Percentiles rank a stretch among this genome's conserved stretches.
Evolutionary conservation across 2,329 filamentous ascomycete genomes (phyloP).

Genomic region (Fusarium aywerte): DNA sequence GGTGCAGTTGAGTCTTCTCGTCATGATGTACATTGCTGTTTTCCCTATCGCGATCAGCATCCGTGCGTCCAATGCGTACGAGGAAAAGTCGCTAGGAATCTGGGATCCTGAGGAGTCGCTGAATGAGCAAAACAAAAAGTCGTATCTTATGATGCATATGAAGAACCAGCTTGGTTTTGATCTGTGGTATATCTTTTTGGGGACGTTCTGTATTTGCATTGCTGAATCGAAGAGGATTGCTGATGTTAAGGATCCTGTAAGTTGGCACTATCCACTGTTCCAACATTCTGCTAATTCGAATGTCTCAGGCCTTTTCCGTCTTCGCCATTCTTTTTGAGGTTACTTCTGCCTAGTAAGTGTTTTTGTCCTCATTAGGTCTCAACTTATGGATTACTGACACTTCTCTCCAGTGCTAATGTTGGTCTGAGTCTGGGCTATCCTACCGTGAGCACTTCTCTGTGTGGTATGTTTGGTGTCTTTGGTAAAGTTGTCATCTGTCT

Average conservation of each 20-base stretch:
- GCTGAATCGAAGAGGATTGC: slow-evolving; percentile 39
- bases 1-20: slow-evolving; percentile 66
- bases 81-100: slow-evolving; percentile 70
- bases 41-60: slow-evolving; percentile 71
- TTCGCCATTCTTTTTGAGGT: slow-evolving; percentile 50
- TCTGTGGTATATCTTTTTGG: slow-evolving; percentile 55
- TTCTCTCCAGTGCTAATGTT: slow-evolving; percentile 46
- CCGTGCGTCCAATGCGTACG: slow-evolving; percentile 68
- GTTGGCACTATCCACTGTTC: background rate
- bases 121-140: slow-evolving; percentile 42
- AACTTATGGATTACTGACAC: accelerated
- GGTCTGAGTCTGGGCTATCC: slow-evolving; percentile 50
- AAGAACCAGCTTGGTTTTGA: slow-evolving; percentile 54
- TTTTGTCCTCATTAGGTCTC: too few species aligned
- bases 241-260: slow-evolving; percentile 38
- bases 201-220: slow-evolving; percentile 50
- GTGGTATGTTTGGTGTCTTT: slow-evolving; percentile 46
- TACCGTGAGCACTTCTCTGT: slow-evolving; percentile 41
- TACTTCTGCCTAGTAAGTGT: slow-evolving; percentile 47
- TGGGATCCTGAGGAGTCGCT: slow-evolving; percentile 51
- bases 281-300: background rate
- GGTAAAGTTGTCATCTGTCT: slow-evolving; percentile 50
- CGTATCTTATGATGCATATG: slow-evolving; percentile 48
- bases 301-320: slow-evolving; percentile 41
- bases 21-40: slow-evolving; percentile 74